A percentile compares a stretch with the other conserved stretches of the same genome.
phyloP scores from a whole-genome alignment of 2,329 filamentous ascomycete species.

The Pseudogymnoascus sp. region DNA sequence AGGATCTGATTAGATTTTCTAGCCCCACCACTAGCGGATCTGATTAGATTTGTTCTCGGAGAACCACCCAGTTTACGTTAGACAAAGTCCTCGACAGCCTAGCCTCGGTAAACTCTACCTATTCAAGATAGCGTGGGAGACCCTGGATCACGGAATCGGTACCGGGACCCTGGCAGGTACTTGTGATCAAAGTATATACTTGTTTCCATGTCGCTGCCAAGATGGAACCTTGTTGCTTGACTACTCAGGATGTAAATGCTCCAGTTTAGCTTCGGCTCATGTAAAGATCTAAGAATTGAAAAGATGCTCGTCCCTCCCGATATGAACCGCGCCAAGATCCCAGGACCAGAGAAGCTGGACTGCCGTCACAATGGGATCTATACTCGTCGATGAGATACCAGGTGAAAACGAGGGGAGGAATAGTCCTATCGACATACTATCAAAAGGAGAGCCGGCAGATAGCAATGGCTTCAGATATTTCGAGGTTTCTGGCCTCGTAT shows the following conservation, averaged over 20 bases:
- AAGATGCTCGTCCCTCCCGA: slow-evolving; percentile 5
- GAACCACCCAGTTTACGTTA: not conserved
- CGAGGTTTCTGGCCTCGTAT: slow-evolving; percentile 27
- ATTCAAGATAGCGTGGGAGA: not conserved
- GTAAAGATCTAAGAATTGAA: not conserved
- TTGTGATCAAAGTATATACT: not conserved
- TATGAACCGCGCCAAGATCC: slow-evolving; percentile 12
- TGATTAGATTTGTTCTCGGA: slow-evolving; percentile 8
- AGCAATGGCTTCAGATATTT: slow-evolving; percentile 24
- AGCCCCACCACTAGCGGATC: not conserved
- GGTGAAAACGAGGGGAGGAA: slow-evolving; percentile 1
- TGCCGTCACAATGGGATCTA: slow-evolving; percentile 16
- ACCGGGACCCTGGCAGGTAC: not conserved
- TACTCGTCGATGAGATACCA: slow-evolving; percentile 14
- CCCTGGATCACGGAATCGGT: not conserved
- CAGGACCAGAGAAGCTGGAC: slow-evolving; percentile 4
- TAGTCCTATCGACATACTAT: slow-evolving; percentile 7
- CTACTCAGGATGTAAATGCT: slow-evolving; percentile 6
- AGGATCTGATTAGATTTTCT: slow-evolving; percentile 9
- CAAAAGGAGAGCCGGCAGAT: slow-evolving; percentile 7
- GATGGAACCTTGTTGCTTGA: slow-evolving; percentile 10
- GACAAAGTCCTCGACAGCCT: not conserved
- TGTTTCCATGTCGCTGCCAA: not conserved
- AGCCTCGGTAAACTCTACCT: not conserved
- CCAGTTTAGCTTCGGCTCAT: slow-evolving; percentile 3